Conservation (phyloP, 139 green algal genomes). For the Picochlorum sp. region DNA sequence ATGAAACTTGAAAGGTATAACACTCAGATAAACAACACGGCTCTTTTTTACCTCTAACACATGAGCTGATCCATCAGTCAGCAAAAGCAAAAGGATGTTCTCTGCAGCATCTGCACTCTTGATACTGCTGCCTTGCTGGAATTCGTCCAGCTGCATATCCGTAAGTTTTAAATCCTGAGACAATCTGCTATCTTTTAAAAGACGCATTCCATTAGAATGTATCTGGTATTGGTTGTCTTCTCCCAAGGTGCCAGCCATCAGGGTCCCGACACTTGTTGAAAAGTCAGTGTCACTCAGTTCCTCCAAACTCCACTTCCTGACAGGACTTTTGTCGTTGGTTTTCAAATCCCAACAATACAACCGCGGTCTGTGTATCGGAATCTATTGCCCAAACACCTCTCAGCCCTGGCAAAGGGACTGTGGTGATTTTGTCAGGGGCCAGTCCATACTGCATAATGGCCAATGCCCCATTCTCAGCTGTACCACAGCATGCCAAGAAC, state of each 20-base stretch:
- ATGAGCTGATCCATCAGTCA: too few species aligned
- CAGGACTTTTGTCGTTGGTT: conserved; percentile 58
- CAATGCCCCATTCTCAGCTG: conserved; percentile 62
- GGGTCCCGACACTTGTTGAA: conserved; percentile 41
- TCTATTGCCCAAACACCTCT: conserved; percentile 65
- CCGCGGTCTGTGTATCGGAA: conserved; percentile 28
- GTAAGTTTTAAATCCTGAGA: conserved; percentile 37
- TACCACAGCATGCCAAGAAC: conserved; percentile 31
- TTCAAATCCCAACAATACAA: conserved; percentile 59
- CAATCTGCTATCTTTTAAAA: conserved; percentile 35
- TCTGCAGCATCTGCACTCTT: too few species aligned
- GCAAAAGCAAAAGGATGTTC: too few species aligned
- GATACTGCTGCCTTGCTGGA: too few species aligned
- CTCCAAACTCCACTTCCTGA: conserved; percentile 55
- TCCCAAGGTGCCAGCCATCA: conserved; percentile 66
- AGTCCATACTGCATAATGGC: conserved; percentile 57
- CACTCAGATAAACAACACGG: too few species aligned
- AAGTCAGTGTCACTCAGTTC: conserved; percentile 53
- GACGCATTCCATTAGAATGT: conserved; percentile 34
- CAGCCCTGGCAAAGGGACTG: conserved; percentile 52
- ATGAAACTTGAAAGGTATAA: too few species aligned
- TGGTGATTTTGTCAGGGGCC: conserved; percentile 61
- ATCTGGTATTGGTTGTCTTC: conserved; percentile 50
- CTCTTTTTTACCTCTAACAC: too few species aligned
- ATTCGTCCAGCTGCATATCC: conserved; percentile 25